Evolutionary conservation across 176 grass and related monocot genomes (phyloP).

Genomic region (Lolium multiflorum): DNA sequence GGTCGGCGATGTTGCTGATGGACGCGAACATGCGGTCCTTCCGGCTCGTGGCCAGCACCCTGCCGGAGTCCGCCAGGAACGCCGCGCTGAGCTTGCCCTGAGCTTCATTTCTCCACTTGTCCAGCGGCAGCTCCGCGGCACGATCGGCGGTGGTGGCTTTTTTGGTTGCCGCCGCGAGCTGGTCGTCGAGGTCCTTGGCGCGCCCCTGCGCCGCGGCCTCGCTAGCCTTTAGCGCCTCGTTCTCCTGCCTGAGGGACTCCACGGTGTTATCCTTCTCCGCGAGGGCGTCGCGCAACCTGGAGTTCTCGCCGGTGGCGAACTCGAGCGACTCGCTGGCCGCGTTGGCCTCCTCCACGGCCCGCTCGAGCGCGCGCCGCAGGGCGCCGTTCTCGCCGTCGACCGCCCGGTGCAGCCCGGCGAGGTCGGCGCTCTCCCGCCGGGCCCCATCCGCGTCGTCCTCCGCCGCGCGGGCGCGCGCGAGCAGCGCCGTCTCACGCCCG

Average conservation of each 20-base stretch:
- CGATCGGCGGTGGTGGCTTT: background rate
- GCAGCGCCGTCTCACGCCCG: slow-evolving; percentile 72
- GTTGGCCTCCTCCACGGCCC: slow-evolving; percentile 56
- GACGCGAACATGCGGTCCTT: slow-evolving; percentile 72
- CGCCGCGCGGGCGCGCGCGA: slow-evolving; percentile 62
- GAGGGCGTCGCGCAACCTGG: slow-evolving; percentile 45
- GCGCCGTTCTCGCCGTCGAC: slow-evolving; percentile 61
- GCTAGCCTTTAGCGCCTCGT: slow-evolving; percentile 62
- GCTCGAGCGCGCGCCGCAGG: slow-evolving; percentile 69
- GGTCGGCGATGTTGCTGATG: slow-evolving; percentile 75
- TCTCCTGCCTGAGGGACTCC: slow-evolving; percentile 57
- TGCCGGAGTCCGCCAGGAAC: slow-evolving; percentile 44
- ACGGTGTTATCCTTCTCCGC: slow-evolving; percentile 54
- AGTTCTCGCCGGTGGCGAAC: slow-evolving; percentile 52
- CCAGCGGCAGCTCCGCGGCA: background rate
- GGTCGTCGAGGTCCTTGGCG: slow-evolving; percentile 60
- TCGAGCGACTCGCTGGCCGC: slow-evolving; percentile 61
- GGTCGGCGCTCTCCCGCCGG: slow-evolving; percentile 46
- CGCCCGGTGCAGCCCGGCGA: slow-evolving; percentile 46
- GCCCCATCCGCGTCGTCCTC: slow-evolving; percentile 56
- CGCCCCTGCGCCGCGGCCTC: slow-evolving; percentile 66
- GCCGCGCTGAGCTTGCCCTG: slow-evolving; percentile 53
- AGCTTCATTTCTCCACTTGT: slow-evolving; percentile 34
- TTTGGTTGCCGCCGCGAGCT: slow-evolving; percentile 51
- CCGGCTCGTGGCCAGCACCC: slow-evolving; percentile 15